phyloP scores from a whole-genome alignment of 306 rosid species.

The Dryas octopetala region DNA sequence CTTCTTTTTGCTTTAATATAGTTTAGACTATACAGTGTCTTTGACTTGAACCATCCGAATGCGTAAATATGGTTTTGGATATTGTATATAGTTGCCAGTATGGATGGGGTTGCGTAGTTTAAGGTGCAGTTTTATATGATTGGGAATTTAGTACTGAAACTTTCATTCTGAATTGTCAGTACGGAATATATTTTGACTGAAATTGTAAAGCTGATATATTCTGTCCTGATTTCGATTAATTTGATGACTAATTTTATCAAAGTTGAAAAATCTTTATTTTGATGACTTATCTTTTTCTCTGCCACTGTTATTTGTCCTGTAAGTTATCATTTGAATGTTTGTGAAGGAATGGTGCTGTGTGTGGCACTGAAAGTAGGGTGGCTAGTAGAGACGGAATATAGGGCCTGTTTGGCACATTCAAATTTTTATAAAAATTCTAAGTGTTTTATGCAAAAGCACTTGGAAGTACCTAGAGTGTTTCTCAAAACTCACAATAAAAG shows the following conservation, averaged over 20 bases:
- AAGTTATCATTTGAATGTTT: too few species aligned
- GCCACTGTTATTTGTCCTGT: too few species aligned
- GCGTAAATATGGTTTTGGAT: slow-evolving; percentile 35
- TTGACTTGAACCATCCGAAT: slow-evolving; percentile 22
- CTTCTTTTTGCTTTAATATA: neutral
- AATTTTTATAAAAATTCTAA: too few species aligned
- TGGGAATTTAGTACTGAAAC: neutral
- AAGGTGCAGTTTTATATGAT: neutral
- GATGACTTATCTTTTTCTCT: too few species aligned
- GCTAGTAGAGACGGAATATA: too few species aligned
- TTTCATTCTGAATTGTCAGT: neutral
- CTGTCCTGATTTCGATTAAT: neutral
- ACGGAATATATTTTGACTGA: neutral
- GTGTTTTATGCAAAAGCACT: too few species aligned
- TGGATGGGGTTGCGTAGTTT: slow-evolving; percentile 13
- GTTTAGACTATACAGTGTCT: slow-evolving; percentile 20
- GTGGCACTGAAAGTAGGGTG: too few species aligned
- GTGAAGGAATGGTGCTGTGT: too few species aligned
- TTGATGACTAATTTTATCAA: neutral
- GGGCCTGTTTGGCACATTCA: too few species aligned
- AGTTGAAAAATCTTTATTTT: neutral
- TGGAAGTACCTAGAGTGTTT: too few species aligned
- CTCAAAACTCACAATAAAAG: too few species aligned
- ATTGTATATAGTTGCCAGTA: slow-evolving; percentile 42
- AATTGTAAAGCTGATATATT: slow-evolving; percentile 4